Percentiles rank a stretch among this genome's conserved stretches.
Conservation (phyloP, 2,329 filamentous ascomycete genomes). For the Penicillium rolfsii region DNA sequence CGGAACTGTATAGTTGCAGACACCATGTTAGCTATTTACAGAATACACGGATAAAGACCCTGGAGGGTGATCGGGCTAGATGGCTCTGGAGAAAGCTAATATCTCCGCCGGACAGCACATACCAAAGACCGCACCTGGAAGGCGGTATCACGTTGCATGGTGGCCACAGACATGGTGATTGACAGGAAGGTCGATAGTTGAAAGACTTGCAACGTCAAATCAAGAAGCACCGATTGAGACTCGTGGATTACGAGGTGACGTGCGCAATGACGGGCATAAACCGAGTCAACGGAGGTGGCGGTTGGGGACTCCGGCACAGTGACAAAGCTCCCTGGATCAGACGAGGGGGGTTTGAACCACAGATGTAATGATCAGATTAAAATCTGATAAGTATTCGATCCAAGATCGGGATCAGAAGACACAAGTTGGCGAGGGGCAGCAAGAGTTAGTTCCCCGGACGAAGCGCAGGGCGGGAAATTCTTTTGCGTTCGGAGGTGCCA, state of each 20-base stretch:
- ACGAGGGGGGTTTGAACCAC: slow-evolving; percentile 1
- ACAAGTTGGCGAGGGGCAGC: slow-evolving; percentile 6
- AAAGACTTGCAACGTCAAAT: slow-evolving; percentile 1
- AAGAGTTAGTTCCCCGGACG: slow-evolving; percentile 10
- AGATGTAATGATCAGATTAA: neutral
- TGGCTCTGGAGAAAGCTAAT: neutral
- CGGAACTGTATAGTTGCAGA: slow-evolving; percentile 68
- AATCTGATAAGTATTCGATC: neutral
- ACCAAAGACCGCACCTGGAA: slow-evolving; percentile 54
- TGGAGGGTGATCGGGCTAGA: neutral
- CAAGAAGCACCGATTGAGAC: neutral
- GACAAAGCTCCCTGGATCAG: slow-evolving; percentile 2
- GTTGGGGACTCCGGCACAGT: slow-evolving; percentile 11
- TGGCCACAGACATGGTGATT: slow-evolving; percentile 48
- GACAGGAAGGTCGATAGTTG: slow-evolving; percentile 10
- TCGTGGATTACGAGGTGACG: slow-evolving; percentile 3
- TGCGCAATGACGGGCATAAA: slow-evolving; percentile 9
- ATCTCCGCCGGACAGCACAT: slow-evolving; percentile 24
- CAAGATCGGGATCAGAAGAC: neutral
- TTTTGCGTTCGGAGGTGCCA: slow-evolving; percentile 38
- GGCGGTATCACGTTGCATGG: slow-evolving; percentile 47
- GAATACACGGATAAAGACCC: neutral
- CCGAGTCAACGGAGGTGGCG: slow-evolving; percentile 23
- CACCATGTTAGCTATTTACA: neutral
- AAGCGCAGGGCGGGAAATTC: slow-evolving; percentile 41